Conservation (phyloP, 441 rosid species). For the Aleurites moluccanus region DNA sequence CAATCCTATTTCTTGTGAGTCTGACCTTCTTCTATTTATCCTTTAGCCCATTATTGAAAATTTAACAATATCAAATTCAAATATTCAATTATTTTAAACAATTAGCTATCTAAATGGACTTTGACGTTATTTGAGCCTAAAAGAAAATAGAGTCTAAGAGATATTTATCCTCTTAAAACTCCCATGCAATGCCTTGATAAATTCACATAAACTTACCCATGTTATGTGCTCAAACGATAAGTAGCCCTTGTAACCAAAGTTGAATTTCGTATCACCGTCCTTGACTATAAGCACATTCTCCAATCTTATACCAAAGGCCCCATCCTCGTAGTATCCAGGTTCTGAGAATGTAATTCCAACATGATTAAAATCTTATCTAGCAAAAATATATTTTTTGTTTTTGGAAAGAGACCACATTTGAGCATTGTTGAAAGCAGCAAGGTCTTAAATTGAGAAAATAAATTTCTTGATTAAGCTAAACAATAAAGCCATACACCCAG, state of each 20-base stretch:
- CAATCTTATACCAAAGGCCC: slow-evolving; percentile 86
- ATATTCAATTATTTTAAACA: too few species aligned
- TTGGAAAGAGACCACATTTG: slow-evolving; percentile 11
- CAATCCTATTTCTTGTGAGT: too few species aligned
- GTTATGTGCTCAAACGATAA: slow-evolving; percentile 91
- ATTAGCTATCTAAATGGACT: too few species aligned
- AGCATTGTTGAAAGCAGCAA: background rate
- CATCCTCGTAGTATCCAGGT: slow-evolving; percentile 98
- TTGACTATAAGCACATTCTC: slow-evolving; percentile 88
- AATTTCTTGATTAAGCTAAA: background rate
- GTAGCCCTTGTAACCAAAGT: slow-evolving; percentile 92
- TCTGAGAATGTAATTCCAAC: slow-evolving; percentile 44
- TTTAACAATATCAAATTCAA: too few species aligned
- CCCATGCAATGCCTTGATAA: background rate
- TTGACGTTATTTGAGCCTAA: too few species aligned
- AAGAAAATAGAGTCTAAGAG: too few species aligned
- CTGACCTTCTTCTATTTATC: too few species aligned
- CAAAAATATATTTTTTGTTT: slow-evolving; percentile 1
- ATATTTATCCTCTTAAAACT: too few species aligned
- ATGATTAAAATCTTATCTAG: background rate
- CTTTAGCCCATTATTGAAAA: too few species aligned
- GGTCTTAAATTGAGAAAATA: background rate
- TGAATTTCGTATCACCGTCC: slow-evolving; percentile 68
- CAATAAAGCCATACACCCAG: background rate
- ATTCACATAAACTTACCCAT: slow-evolving; percentile 59